Evolutionary conservation across 1,284 basidiomycete genomes (phyloP).

Genomic region (Tilletiopsis washingtonensis): DNA sequence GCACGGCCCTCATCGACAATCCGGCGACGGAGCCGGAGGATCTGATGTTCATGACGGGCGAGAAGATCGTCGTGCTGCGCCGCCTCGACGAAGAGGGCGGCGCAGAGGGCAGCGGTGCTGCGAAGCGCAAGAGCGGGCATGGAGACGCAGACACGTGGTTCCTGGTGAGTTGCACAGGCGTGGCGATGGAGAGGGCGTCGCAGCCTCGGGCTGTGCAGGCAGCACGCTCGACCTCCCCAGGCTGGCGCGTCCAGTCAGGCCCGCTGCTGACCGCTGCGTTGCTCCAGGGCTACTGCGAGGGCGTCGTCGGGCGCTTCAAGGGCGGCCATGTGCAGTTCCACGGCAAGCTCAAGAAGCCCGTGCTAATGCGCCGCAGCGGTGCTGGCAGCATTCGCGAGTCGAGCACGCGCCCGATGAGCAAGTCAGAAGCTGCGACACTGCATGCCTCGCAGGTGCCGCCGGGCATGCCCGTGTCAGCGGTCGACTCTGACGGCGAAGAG

Average conservation of each 20-base stretch:
- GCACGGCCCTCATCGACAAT: slow-evolving; percentile 39
- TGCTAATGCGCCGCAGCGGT: slow-evolving; percentile 49
- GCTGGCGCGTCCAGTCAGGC: not conserved
- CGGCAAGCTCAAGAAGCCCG: slow-evolving; percentile 67
- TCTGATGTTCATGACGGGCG: slow-evolving; percentile 44
- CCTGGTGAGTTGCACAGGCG: slow-evolving; percentile 10
- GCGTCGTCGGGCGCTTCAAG: slow-evolving; percentile 74
- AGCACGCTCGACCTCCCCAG: not conserved
- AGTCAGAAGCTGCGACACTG: slow-evolving; percentile 29
- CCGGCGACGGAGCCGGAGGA: slow-evolving; percentile 36
- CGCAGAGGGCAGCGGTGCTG: not conserved
- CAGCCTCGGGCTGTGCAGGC: too few species aligned
- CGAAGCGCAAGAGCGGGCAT: slow-evolving; percentile 1
- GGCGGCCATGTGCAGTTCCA: slow-evolving; percentile 64
- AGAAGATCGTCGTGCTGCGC: slow-evolving; percentile 41
- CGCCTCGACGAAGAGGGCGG: slow-evolving; percentile 27
- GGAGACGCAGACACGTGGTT: slow-evolving; percentile 12
- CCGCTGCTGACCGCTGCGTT: not conserved
- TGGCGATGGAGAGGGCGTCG: too few species aligned
- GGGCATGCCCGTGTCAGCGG: slow-evolving; percentile 32
- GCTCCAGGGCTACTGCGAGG: slow-evolving; percentile 72
- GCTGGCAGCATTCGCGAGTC: slow-evolving; percentile 29
- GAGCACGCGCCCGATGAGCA: slow-evolving; percentile 33
- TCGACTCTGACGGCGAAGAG: slow-evolving; percentile 38
- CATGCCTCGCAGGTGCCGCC: slow-evolving; percentile 24